Conservation (phyloP, 2,329 filamentous ascomycete species). For the Proliferodiscus dingleyae region DNA sequence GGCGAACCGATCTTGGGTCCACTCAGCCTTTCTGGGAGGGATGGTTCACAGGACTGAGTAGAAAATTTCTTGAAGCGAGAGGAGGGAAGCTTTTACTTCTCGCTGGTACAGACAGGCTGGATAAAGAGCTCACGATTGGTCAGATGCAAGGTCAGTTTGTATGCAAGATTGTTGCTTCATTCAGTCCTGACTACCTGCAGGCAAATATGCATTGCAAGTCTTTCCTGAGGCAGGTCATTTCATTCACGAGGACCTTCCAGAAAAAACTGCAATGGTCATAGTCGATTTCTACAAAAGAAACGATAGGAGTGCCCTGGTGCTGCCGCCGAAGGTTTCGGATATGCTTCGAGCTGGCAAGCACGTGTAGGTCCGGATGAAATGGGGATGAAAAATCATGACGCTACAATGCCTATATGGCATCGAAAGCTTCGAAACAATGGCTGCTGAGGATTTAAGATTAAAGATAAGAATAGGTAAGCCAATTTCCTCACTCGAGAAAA, state of each 20-base stretch:
- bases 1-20: constrained; percentile 77
- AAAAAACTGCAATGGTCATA: constrained; percentile 78
- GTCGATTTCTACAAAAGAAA: constrained; percentile 92
- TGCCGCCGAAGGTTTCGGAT: constrained; percentile 88
- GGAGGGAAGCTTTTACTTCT: constrained; percentile 82
- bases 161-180: neutral
- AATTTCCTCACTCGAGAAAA: too few relatives aligned
- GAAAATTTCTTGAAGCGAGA: constrained; percentile 76
- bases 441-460: too few relatives aligned
- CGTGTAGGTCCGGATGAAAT: constrained; percentile 36
- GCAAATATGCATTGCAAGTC: constrained; percentile 93
- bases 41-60: constrained; percentile 86
- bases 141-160: constrained; percentile 82
- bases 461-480: too few relatives aligned
- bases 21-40: constrained; percentile 92
- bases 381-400: too few relatives aligned
- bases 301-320: constrained; percentile 74
- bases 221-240: constrained; percentile 96
- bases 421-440: too few relatives aligned
- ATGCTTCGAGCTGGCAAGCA: constrained; percentile 58
- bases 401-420: too few relatives aligned
- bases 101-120: constrained; percentile 82
- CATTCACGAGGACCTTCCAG: constrained; percentile 89
- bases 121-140: constrained; percentile 89
- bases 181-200: constrained; percentile 34